phyloP scores from a whole-genome alignment of 495 filamentous ascomycete species.

The Trichocladium uniseriatum region DNA sequence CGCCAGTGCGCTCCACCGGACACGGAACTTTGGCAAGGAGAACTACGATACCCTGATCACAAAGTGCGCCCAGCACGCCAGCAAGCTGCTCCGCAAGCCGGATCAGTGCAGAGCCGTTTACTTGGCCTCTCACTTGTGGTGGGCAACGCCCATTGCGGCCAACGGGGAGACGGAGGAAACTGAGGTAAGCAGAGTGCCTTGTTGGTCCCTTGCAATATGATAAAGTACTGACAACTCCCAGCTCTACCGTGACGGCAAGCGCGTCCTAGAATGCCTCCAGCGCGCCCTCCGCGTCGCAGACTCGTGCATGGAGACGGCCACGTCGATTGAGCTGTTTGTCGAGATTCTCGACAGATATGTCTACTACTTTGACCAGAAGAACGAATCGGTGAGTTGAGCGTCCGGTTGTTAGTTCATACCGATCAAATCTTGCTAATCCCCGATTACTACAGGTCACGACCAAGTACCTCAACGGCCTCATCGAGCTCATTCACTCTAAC shows the following conservation, averaged over 20 bases:
- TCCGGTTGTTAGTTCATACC: too few relatives aligned
- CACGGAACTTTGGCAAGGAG: constrained; percentile 82
- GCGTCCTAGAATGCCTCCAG: constrained; percentile 92
- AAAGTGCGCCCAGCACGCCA: constrained; percentile 91
- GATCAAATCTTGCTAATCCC: too few relatives aligned
- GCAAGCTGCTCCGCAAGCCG: constrained; percentile 94
- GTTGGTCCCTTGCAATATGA: not conserved
- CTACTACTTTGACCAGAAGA: constrained; percentile 98
- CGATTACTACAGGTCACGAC: constrained; percentile 65
- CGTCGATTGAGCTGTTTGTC: constrained; percentile 94
- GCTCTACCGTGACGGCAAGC: constrained; percentile 95
- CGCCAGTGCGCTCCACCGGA: constrained; percentile 76
- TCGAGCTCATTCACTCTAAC: constrained; percentile 96
- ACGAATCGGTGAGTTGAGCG: constrained; percentile 78
- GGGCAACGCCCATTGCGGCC: constrained; percentile 81
- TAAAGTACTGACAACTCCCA: constrained; percentile 29
- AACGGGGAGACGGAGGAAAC: constrained; percentile 76
- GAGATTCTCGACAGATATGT: constrained; percentile 98
- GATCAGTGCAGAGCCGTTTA: constrained; percentile 97
- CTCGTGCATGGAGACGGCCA: constrained; percentile 98
- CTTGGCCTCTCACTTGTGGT: constrained; percentile 93
- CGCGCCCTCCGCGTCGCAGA: constrained; percentile 92
- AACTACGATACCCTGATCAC: constrained; percentile 98
- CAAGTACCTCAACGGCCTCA: constrained; percentile 95
- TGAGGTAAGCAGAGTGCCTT: constrained; percentile 49